Evolutionary conservation across 2,329 filamentous ascomycete genomes (phyloP), one percentile per base, ranked within the genome.

Genomic region (Rhinocladiella similis): DNA sequence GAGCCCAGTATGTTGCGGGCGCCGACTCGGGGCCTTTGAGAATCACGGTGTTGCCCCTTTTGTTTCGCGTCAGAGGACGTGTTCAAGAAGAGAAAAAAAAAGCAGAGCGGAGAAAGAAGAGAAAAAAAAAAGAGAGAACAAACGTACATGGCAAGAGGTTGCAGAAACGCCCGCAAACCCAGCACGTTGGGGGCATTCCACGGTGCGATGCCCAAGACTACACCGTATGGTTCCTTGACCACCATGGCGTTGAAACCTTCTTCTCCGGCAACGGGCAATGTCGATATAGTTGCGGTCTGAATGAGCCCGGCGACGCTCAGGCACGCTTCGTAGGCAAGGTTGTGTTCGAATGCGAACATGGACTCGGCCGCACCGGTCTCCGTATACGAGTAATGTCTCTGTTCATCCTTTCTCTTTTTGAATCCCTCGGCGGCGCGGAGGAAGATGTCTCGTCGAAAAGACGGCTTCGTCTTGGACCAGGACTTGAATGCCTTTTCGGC

Each of bases 131-230:
- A 33, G 10, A 3, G 29, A 12, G 29, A 9, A 14, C 22, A 12
- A 16, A 52, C 54, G 29, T 53, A 61, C 59, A 61, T 84, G 2
- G 81, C 82, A 3, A 94, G 76, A 2, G 90, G 85, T 60, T 81
- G 83, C 9, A 80, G 73, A 19, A 89, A 68, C 0, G 78, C 69
- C 47, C 80, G 75, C 7, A 70, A 63, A 22, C 78, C 79, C 22
- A 82, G 71, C 54, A 79, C 76, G 50, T 74, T 77, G 7, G 79
- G 82, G 0, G 81, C 82, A 61, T 85, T 80, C 90, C 91, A 96
- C 9, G 91, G 89, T 2, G 88, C 89, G 70, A 95, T 91, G 2
- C 84, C 86, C 27, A 95, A 75, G 14, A 92, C 80, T 6, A 94
- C 90, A 1, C 91, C 91, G 65, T 84, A 91, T 0, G 91, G 90